Conservation (phyloP, 148 eudicot species). For the Rhododendron molle region DNA sequence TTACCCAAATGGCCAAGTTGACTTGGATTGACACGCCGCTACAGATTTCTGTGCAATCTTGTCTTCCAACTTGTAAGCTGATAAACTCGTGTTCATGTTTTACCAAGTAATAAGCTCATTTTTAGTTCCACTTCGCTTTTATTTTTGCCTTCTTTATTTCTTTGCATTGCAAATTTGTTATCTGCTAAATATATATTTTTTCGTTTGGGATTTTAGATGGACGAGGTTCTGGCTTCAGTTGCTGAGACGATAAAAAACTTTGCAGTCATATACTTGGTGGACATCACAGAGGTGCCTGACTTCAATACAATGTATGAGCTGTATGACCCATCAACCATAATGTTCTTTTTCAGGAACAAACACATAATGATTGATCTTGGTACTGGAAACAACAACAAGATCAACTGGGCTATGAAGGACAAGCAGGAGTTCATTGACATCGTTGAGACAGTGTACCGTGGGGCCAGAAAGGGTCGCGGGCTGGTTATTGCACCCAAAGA, state of each 20-base stretch:
- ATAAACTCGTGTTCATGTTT: not conserved
- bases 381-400: constrained; percentile 51
- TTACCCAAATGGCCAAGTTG: not conserved
- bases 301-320: constrained; percentile 51
- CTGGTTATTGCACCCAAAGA: constrained; percentile 46
- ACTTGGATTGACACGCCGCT: not conserved
- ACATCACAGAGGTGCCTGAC: constrained; percentile 54
- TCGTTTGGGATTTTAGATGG: constrained; percentile 31
- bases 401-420: constrained; percentile 54
- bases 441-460: constrained; percentile 47
- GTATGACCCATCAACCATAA: constrained; percentile 48
- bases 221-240: constrained; percentile 48
- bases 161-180: not conserved
- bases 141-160: too few species aligned
- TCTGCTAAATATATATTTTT: not conserved
- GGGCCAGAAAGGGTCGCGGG: constrained; percentile 49
- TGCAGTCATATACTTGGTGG: constrained; percentile 45
- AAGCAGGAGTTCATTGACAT: constrained; percentile 51
- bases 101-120: not conserved
- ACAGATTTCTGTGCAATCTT: not conserved
- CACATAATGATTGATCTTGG: constrained; percentile 59
- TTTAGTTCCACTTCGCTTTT: too few species aligned
- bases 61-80: not conserved
- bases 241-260: constrained; percentile 50
- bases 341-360: constrained; percentile 59